Percentiles rank a stretch among this genome's conserved stretches.
These are phyloP conservation scores for Aspergillus novofumigatus DNA, from an alignment of 2,329 filamentous ascomycete species.

Conservation along the genomic window DNA sequence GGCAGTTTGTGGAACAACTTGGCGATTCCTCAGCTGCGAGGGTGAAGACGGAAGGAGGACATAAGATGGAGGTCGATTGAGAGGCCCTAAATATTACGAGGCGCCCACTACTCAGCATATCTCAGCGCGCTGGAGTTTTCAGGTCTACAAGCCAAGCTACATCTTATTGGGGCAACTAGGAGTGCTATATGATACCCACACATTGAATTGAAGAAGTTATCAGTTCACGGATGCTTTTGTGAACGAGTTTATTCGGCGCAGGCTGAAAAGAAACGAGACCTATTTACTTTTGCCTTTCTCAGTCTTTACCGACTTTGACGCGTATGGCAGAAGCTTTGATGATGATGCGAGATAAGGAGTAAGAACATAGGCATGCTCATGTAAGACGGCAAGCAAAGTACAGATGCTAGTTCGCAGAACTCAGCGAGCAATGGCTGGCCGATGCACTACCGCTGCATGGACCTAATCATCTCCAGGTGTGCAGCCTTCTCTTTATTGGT, in stretches of 20 bases:
- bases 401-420: background rate
- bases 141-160: background rate
- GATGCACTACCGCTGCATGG: constrained; percentile 42
- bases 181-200: constrained; percentile 19
- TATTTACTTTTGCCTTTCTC: background rate
- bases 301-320: background rate
- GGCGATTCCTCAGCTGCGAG: constrained; percentile 11
- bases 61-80: constrained; percentile 40
- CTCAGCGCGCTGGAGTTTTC: background rate
- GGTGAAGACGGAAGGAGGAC: constrained; percentile 14
- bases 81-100: background rate
- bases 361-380: background rate
- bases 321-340: background rate
- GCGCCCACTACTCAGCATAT: background rate
- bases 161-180: background rate
- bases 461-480: constrained; percentile 81
- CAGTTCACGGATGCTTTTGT: background rate
- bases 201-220: background rate
- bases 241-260: background rate
- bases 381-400: background rate
- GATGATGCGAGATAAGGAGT: background rate
- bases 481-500: constrained; percentile 76
- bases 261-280: background rate
- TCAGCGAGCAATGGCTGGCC: background rate
- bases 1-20: constrained; percentile 49